Base-by-base conservation (phyloP, 75 land plant genomes). In the Larix kaempferi region DNA sequence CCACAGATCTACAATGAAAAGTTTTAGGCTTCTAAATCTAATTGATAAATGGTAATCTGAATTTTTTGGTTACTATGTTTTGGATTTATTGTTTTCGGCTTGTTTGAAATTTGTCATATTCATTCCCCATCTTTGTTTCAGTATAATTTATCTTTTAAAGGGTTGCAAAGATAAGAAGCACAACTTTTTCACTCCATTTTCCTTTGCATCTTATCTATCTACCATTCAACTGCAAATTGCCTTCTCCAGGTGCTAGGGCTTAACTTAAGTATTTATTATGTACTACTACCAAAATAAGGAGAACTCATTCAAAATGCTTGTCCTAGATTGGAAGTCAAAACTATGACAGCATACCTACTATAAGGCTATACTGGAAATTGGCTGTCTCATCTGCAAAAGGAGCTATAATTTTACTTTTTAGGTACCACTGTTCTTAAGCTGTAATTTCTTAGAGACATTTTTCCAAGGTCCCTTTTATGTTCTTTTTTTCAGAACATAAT, bases 391-490 rank as follows among this genome's bases (percentile, higher is more conserved):
- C 12, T 8, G 54, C 54, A 8, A 49, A 49, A 49, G 54, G 1
- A 49, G 54, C 54, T 49, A 49, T 62, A 62, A 62, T 12, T 25
- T 26, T 19, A 39, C 35, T 11, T 67, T 41, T 69, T 69, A 41
- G 19, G 3, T 21, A 39, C 22, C n/a, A 39, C 21, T 41, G 52
- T 49, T 7, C 11, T 17, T 69, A 19, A 69, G 73, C 22, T 8
- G 49, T 19, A 69, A n/a, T 41, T 69, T 41, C 19, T 41, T 19
- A 16, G 22, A 41, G 22, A 69, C n/a, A 39, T 69, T 69, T 23
- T 69, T 37, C 23, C 76, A 73, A 77, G 26, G 35, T 52, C 29
- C 11, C 15, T 16, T 80, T 78, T 69, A 19, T 19, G 22, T 52
- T 11, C n/a, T 22, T 26, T 80, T 37, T 69, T 41, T 37, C 49